These are phyloP conservation scores for Geum urbanum DNA, from an alignment of 306 rosid genomes.

Conservation along the genomic window DNA sequence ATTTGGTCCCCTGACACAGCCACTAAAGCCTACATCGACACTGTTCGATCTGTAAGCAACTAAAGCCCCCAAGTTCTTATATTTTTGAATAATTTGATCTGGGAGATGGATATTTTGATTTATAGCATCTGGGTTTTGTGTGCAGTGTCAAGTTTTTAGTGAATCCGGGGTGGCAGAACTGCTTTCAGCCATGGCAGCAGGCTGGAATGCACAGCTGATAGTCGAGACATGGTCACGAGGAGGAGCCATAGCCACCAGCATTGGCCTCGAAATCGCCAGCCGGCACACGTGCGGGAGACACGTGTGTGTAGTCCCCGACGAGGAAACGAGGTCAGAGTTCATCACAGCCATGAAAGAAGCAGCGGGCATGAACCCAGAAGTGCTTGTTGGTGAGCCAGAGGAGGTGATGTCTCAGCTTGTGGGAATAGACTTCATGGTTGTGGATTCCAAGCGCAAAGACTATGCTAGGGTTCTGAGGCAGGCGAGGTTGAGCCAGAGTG, in stretches of 20 bases:
- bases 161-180: conserved; percentile 89
- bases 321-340: conserved; percentile 57
- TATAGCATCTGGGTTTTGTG: conserved; percentile 6
- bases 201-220: conserved; percentile 77
- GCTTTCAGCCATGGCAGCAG: conserved; percentile 89
- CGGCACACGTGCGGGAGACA: conserved; percentile 70
- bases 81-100: neutral
- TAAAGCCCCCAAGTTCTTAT: neutral
- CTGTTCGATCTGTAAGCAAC: conserved; percentile 66
- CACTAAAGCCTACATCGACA: conserved; percentile 75
- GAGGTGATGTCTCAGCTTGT: conserved; percentile 47
- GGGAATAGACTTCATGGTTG: conserved; percentile 78
- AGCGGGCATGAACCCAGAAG: conserved; percentile 43
- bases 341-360: conserved; percentile 40
- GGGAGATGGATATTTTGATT: neutral
- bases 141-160: conserved; percentile 49
- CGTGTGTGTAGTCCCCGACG: conserved; percentile 80
- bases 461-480: conserved; percentile 46
- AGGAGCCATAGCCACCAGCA: conserved; percentile 62
- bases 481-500: conserved; percentile 62
- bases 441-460: conserved; percentile 56
- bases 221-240: conserved; percentile 92
- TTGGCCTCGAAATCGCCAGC: conserved; percentile 65
- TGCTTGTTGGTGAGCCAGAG: conserved; percentile 74
- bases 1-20: conserved; percentile 91